Evolutionary conservation across 140 eudicot species (phyloP).

Genomic region (Ambrosia hybrid): DNA sequence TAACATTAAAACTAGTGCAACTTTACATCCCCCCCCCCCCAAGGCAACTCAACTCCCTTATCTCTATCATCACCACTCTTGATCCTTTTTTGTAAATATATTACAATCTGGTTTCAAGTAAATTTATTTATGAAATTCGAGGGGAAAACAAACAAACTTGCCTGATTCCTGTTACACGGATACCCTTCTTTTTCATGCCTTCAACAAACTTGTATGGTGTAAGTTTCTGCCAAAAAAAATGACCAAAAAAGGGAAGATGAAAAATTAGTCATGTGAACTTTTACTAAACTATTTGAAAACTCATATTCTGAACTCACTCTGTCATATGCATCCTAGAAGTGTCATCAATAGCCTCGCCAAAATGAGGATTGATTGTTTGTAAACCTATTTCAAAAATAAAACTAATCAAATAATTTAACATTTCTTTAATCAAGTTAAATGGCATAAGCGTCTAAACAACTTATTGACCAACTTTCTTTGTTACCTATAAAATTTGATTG

Average conservation of each 20-base stretch:
- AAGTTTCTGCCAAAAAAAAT: constrained; percentile 54
- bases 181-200: constrained; percentile 97
- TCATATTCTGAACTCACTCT: constrained; percentile 46
- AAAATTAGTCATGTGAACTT: constrained; percentile 22
- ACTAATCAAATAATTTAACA: neutral
- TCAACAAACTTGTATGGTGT: constrained; percentile 93
- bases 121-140: neutral
- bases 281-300: neutral
- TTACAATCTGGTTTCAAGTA: neutral
- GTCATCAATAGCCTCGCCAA: constrained; percentile 99
- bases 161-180: constrained; percentile 98
- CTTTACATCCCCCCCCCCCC: too few relatives aligned
- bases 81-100: constrained; percentile 47
- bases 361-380: constrained; percentile 94
- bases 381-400: constrained; percentile 56
- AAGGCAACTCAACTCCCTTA: constrained; percentile 86
- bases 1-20: too few relatives aligned
- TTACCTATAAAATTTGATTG: too few relatives aligned
- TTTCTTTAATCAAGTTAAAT: neutral
- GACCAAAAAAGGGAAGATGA: neutral
- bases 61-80: constrained; percentile 98
- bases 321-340: constrained; percentile 96
- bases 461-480: neutral
- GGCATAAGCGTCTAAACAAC: neutral
- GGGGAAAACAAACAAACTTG: constrained; percentile 43